Evolutionary conservation across 2,329 filamentous ascomycete genomes (phyloP).

Genomic region (Ophiostoma perfectum): DNA sequence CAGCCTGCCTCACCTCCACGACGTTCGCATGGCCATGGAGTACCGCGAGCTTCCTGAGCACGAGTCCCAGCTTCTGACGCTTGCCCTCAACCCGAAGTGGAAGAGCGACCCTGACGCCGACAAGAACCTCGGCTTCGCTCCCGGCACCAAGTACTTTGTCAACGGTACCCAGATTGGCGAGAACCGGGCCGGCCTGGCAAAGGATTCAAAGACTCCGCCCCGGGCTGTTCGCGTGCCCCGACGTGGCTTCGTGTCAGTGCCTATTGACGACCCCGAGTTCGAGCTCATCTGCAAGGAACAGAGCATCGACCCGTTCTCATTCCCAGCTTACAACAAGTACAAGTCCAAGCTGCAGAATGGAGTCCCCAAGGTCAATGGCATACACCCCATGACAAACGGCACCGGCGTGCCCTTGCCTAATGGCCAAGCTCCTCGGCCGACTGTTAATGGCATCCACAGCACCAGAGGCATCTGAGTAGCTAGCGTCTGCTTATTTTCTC

Average conservation of each 20-base stretch:
- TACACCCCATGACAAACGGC: not conserved
- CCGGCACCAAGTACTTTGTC: slow-evolving; percentile 53
- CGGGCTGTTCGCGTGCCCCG: slow-evolving; percentile 52
- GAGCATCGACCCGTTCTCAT: slow-evolving; percentile 43
- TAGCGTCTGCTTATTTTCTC: not conserved
- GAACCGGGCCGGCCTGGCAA: slow-evolving; percentile 42
- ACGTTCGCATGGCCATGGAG: slow-evolving; percentile 50
- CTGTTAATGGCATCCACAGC: slow-evolving; percentile 30
- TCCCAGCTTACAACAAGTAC: slow-evolving; percentile 44
- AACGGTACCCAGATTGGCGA: slow-evolving; percentile 52
- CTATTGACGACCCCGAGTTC: slow-evolving; percentile 54
- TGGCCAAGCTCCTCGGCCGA: not conserved
- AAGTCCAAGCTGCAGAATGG: slow-evolving; percentile 43
- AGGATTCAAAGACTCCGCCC: slow-evolving; percentile 50
- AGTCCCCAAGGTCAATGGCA: slow-evolving; percentile 26
- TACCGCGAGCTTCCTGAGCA: slow-evolving; percentile 55
- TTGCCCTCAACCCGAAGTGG: slow-evolving; percentile 48
- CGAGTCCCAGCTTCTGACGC: slow-evolving; percentile 42
- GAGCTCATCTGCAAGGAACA: slow-evolving; percentile 51
- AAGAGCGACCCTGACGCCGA: slow-evolving; percentile 52
- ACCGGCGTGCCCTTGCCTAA: not conserved
- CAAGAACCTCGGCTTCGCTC: slow-evolving; percentile 50
- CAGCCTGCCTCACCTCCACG: slow-evolving; percentile 53
- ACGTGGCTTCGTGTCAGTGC: slow-evolving; percentile 48
- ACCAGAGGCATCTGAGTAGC: slow-evolving; percentile 19